Evolutionary conservation across 1,284 basidiomycete species (phyloP).

Genomic region (Cerrena zonata): DNA sequence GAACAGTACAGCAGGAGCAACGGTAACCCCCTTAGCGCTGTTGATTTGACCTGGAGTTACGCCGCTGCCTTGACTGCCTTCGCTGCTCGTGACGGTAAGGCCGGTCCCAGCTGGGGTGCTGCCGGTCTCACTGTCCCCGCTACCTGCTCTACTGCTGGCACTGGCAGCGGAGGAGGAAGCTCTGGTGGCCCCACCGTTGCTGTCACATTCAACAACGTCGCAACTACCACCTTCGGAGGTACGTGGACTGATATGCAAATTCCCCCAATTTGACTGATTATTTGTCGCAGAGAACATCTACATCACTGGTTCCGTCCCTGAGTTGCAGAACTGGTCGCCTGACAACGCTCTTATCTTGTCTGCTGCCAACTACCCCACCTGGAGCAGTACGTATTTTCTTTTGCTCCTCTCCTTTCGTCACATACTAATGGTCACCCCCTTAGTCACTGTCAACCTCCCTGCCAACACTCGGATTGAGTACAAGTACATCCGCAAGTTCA

Average conservation of each 20-base stretch:
- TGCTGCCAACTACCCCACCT: slow-evolving; percentile 59
- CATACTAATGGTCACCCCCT: too few relatives aligned
- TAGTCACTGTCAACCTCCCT: slow-evolving; percentile 58
- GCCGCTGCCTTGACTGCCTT: slow-evolving; percentile 37
- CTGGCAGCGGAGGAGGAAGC: slow-evolving; percentile 21
- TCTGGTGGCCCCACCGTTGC: slow-evolving; percentile 41
- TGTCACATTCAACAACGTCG: slow-evolving; percentile 62
- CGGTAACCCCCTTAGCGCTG: slow-evolving; percentile 33
- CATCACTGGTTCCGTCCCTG: slow-evolving; percentile 56
- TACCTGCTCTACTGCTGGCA: slow-evolving; percentile 34
- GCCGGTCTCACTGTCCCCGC: slow-evolving; percentile 46
- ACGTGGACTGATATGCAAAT: too few relatives aligned
- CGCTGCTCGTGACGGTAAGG: slow-evolving; percentile 28
- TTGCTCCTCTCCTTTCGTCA: too few relatives aligned
- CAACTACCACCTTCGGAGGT: slow-evolving; percentile 57
- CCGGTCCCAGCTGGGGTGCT: slow-evolving; percentile 59
- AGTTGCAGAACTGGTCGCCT: slow-evolving; percentile 59
- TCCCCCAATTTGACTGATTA: too few relatives aligned
- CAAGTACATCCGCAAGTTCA: slow-evolving; percentile 66
- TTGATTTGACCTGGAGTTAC: slow-evolving; percentile 43
- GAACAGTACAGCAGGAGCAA: slow-evolving; percentile 34
- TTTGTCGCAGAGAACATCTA: slow-evolving; percentile 60
- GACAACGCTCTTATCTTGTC: slow-evolving; percentile 54
- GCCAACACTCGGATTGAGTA: slow-evolving; percentile 51
- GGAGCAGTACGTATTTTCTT: slow-evolving; percentile 50